A percentile compares a stretch with the other conserved stretches of the same genome.
Evolutionary conservation across 1,139 yeast genomes (phyloP).

Genomic region (Kodamaea arcana): DNA sequence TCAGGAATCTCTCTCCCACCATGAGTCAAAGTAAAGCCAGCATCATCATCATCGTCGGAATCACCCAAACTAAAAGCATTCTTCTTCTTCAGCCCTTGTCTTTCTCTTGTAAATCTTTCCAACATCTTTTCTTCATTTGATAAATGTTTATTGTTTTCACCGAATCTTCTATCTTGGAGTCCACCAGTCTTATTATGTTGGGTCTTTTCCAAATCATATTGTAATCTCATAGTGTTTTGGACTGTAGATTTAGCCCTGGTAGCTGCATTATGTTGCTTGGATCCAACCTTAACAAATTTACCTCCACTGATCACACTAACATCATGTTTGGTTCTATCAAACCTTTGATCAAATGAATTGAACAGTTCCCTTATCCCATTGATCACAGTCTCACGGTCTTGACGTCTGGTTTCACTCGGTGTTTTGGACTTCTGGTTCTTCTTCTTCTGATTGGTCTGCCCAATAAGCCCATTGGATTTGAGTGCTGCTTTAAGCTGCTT

Average conservation of each 20-base stretch:
- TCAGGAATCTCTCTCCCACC: conserved; percentile 64
- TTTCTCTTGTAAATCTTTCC: conserved; percentile 87
- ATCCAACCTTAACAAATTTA: conserved; percentile 55
- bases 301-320: conserved; percentile 55
- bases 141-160: conserved; percentile 71
- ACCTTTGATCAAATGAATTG: conserved; percentile 83
- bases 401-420: conserved; percentile 67
- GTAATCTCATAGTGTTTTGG: conserved; percentile 66
- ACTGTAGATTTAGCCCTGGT: conserved; percentile 63
- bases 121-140: conserved; percentile 90
- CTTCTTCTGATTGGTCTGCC: conserved; percentile 65
- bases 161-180: conserved; percentile 82
- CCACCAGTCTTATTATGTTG: conserved; percentile 74
- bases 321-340: conserved; percentile 64
- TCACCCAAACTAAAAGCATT: conserved; percentile 66
- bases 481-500: conserved; percentile 76
- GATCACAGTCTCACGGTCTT: conserved; percentile 56
- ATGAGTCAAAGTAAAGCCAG: conserved; percentile 62
- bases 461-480: conserved; percentile 74
- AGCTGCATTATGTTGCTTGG: conserved; percentile 38
- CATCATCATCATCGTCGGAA: conserved; percentile 46
- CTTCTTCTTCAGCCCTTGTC: conserved; percentile 52
- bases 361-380: conserved; percentile 70
- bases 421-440: conserved; percentile 51
- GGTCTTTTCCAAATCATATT: conserved; percentile 60